These are phyloP conservation scores for Teratosphaeria pseudoeucalypti DNA, from an alignment of 2,329 filamentous ascomycete genomes.

Conservation along the genomic window DNA sequence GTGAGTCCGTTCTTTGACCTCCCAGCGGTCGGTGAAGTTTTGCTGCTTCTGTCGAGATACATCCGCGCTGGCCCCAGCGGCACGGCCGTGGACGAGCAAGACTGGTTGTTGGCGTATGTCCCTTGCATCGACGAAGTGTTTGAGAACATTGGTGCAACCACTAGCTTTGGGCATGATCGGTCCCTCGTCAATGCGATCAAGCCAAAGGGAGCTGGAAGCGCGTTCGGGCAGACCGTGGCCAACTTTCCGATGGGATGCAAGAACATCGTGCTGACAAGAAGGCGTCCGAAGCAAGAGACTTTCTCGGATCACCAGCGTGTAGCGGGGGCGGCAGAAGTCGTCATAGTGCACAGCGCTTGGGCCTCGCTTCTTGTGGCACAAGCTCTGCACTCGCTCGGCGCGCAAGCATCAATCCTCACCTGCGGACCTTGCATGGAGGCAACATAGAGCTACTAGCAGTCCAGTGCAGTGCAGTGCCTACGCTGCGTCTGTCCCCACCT, in stretches of 20 bases:
- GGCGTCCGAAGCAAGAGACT: not conserved
- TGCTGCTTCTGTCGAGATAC: not conserved
- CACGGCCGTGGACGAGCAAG: not conserved
- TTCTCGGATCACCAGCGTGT: not conserved
- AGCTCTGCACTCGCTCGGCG: conserved; percentile 7
- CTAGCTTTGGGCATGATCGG: not conserved
- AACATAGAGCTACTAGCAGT: conserved; percentile 2
- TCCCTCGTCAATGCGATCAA: not conserved
- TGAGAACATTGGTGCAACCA: not conserved
- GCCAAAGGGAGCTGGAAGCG: not conserved
- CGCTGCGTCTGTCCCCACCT: conserved; percentile 4
- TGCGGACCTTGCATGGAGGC: conserved; percentile 5
- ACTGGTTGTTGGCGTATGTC: not conserved
- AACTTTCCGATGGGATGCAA: not conserved
- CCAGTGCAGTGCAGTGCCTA: not conserved
- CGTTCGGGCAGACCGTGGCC: not conserved
- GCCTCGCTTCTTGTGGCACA: conserved; percentile 3
- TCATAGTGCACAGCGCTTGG: conserved; percentile 1
- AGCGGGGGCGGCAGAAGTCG: not conserved
- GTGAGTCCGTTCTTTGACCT: not conserved
- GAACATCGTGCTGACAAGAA: not conserved
- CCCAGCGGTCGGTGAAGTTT: not conserved
- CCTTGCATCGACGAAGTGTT: not conserved
- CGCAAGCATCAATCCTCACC: conserved; percentile 2
- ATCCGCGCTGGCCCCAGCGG: not conserved